Evolutionary conservation across 257 asterid genomes (phyloP).

Genomic region (Ilex asprella): DNA sequence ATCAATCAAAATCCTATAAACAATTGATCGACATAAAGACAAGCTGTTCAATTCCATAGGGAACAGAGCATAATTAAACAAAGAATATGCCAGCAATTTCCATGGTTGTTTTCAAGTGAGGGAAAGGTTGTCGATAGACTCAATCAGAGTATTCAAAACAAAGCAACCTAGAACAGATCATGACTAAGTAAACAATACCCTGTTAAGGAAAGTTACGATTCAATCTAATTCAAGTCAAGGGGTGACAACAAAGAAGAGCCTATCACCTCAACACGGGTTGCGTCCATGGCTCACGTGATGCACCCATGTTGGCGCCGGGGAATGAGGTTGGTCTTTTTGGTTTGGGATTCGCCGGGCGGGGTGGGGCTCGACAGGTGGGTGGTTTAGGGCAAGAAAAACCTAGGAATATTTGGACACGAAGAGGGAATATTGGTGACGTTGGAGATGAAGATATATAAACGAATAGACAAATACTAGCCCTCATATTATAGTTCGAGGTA

Average conservation of each 20-base stretch:
- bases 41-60: slow-evolving; percentile 16
- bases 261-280: too few species aligned
- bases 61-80: slow-evolving; percentile 8
- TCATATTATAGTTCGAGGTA: too few species aligned
- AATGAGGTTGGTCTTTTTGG: slow-evolving; percentile 30
- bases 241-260: slow-evolving; percentile 9
- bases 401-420: slow-evolving; percentile 65
- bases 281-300: too few species aligned
- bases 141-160: too few species aligned
- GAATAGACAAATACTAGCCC: slow-evolving; percentile 5
- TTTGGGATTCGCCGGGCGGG: neutral
- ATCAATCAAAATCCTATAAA: slow-evolving; percentile 25
- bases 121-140: too few species aligned
- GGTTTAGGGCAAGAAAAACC: slow-evolving; percentile 16
- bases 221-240: slow-evolving; percentile 1
- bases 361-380: too few species aligned
- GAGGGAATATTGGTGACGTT: slow-evolving; percentile 62
- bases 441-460: slow-evolving; percentile 1
- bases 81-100: too few species aligned
- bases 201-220: neutral
- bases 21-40: neutral
- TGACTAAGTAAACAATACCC: slow-evolving; percentile 3
- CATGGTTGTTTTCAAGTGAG: too few species aligned
- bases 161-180: neutral
- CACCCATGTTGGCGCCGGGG: slow-evolving; percentile 6